Base-by-base conservation (phyloP, 2,329 filamentous ascomycete species). In the Tolypocladium paradoxum region DNA sequence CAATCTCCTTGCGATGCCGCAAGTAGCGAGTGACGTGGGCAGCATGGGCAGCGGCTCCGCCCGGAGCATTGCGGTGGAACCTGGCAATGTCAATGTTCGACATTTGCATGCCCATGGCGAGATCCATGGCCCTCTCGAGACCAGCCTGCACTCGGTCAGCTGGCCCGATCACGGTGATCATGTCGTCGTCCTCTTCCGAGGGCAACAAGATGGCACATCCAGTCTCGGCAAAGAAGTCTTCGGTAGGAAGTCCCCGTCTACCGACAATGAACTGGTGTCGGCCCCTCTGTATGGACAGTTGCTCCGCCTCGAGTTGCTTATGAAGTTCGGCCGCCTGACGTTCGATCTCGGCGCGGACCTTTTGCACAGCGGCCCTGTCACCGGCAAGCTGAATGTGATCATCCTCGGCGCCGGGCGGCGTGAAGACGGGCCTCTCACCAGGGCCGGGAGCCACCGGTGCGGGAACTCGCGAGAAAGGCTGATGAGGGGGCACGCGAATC, bases 191-290 rank as follows among this genome's bases (percentile, higher is more conserved):
- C 51, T 88, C 83, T 27, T 85, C 82, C 29, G 77, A 77, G 8
- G 90, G 92, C 47, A 97, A 72, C 54, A 97, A 81, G 55, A 97
- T 85, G 45, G 87, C 82, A 70, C 93, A 99, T 57, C 92, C 92
- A 54, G 93, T 97, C 64, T 96, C 83, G 47, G 84, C 79, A 58
- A 96, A 83, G 75, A 99, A 96, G 47, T 96, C 83, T 54, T 96
- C 83, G 35, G 89, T 76, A 20, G 88, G 84, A 56, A 88, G 80
- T 56, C 88, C 90, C 56, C 85, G 81, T 56, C 92, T 84, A 50
- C 92, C 92, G 57, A 96, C 84, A 64, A 99, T 93, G 75, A 96
- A 97, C 68, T 95, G 91, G 68, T 97, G 93, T 50, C 90, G 84
- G 49, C 89, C 90, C 57, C 86, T 85, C 68, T 92, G 87, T 61